Evolutionary conservation across 371 early-diverging fungal species (phyloP).

Genomic region (Mortierella sp.): DNA sequence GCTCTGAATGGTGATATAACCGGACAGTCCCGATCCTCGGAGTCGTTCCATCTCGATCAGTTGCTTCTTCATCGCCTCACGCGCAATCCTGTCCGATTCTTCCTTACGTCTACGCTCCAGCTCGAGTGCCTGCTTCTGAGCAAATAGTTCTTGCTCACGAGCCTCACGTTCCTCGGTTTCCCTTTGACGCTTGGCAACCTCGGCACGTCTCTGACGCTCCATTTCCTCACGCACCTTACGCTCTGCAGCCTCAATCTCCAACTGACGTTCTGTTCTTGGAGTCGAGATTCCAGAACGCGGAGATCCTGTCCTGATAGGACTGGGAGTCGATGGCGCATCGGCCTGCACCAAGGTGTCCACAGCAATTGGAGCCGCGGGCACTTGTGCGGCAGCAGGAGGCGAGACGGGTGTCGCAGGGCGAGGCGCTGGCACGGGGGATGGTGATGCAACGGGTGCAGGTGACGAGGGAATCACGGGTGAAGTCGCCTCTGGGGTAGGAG

Average conservation of each 20-base stretch:
- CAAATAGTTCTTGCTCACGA: constrained; percentile 38
- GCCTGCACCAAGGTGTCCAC: constrained; percentile 26
- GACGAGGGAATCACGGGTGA: constrained; percentile 51
- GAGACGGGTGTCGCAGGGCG: constrained; percentile 54
- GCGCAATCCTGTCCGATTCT: constrained; percentile 45
- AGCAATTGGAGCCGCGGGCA: constrained; percentile 17
- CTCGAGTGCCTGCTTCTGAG: constrained; percentile 41
- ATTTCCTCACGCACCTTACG: constrained; percentile 28
- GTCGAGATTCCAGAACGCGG: constrained; percentile 17
- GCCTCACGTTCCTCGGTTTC: constrained; percentile 52
- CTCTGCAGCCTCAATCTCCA: constrained; percentile 46
- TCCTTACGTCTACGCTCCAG: constrained; percentile 45
- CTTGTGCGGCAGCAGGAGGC: constrained; percentile 31
- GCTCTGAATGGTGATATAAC: constrained; percentile 57
- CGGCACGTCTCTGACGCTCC: constrained; percentile 19
- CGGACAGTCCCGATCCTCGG: constrained; percentile 52
- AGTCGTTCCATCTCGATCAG: constrained; percentile 42
- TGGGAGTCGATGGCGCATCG: constrained; percentile 3
- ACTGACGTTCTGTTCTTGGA: constrained; percentile 34
- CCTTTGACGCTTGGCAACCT: constrained; percentile 42
- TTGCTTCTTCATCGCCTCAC: constrained; percentile 53
- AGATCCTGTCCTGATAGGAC: constrained; percentile 25
- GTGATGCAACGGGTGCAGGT: constrained; percentile 21
- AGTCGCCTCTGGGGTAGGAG: constrained; percentile 47
- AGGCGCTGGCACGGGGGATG: constrained; percentile 32